These are phyloP conservation scores for Xerocomus amazonicus DNA, from an alignment of 1,284 basidiomycete genomes.

Conservation along the genomic window DNA sequence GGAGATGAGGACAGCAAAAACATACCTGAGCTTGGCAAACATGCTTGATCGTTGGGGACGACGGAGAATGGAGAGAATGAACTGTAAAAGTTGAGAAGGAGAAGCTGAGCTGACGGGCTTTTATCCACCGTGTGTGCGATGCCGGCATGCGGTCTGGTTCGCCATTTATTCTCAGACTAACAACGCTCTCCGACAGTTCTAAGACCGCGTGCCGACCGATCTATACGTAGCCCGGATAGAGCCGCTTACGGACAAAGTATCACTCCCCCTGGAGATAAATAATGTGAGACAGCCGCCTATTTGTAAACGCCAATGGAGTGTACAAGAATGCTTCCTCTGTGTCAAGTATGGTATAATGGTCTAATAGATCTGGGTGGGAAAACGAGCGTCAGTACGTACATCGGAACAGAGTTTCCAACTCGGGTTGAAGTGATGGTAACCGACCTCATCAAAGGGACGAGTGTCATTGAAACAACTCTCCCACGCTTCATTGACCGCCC, in stretches of 20 bases:
- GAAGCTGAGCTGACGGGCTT: constrained; percentile 1
- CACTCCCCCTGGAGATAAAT: constrained; percentile 7
- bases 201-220: constrained; percentile 7
- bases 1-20: rapidly evolving
- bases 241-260: neutral
- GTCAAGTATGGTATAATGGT: neutral
- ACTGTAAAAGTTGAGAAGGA: constrained; percentile 10
- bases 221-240: constrained; percentile 10
- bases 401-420: neutral
- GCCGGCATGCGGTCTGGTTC: constrained; percentile 17
- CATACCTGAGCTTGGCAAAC: constrained; percentile 37
- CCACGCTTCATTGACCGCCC: constrained; percentile 94
- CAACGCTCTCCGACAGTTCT: constrained; percentile 1
- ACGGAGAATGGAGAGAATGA: constrained; percentile 8
- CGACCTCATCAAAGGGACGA: constrained; percentile 93
- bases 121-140: constrained; percentile 24
- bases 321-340: neutral
- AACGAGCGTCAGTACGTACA: neutral
- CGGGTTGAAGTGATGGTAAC: constrained; percentile 13
- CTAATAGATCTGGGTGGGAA: constrained; percentile 34
- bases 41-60: constrained; percentile 25
- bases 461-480: constrained; percentile 95
- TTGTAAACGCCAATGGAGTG: neutral
- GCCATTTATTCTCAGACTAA: constrained; percentile 5
- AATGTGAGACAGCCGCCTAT: neutral